Base-by-base conservation (phyloP, 345 rosid genomes). In the rapeseed (Brassica napus) region DNA sequence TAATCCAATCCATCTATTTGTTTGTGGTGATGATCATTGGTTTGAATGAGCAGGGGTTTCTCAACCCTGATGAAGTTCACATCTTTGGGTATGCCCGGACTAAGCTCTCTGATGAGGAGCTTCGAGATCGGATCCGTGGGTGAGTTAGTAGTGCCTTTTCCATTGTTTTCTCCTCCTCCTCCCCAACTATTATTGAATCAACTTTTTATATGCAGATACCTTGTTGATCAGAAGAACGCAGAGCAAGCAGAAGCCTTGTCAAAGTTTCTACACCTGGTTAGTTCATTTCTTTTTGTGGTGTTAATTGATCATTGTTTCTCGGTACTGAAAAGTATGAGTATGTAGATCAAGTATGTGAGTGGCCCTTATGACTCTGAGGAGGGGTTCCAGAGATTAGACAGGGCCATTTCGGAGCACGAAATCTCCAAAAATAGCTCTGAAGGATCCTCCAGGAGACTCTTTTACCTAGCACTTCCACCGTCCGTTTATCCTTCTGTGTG, bases 381-480 rank as follows among this genome's bases (percentile, higher is more conserved):
- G 30, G 99, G 99, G 63, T 95, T 95, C 73, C 61, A 54, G 83
- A 83, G 71, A 37, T 79, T 95, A 81, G 98, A 95, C 82, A 84
- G 83, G 83, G 91, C 84, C 65, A 92, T 96, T 64, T 84, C 91
- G 10, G 82, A 85, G 75, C 97, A 93, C 57, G 98, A 96, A 78
- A 52, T 81, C 30, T 83, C 92, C 7, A 96, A 81, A 80, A 87
- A 83, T 31, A 92, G 91, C 79, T n/a, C 73, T 15, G 94, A 93
- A 83, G 99, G 97, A 11, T 88, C 96, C 62, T 90, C 92, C 8
- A 87, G 98, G 71, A 96, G 97, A 77, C 86, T 93, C 16, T 96
- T 96, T 85, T 96, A 96, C 72, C 80, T 96, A 49, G 99, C 99
- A 72, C 98, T 96, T 71, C 99, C 99, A 10, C 97, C 98, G 4